A percentile compares a stretch with the other conserved stretches of the same genome.
Conservation (phyloP, 2,329 filamentous ascomycete genomes). For the Colletotrichum noveboracense region DNA sequence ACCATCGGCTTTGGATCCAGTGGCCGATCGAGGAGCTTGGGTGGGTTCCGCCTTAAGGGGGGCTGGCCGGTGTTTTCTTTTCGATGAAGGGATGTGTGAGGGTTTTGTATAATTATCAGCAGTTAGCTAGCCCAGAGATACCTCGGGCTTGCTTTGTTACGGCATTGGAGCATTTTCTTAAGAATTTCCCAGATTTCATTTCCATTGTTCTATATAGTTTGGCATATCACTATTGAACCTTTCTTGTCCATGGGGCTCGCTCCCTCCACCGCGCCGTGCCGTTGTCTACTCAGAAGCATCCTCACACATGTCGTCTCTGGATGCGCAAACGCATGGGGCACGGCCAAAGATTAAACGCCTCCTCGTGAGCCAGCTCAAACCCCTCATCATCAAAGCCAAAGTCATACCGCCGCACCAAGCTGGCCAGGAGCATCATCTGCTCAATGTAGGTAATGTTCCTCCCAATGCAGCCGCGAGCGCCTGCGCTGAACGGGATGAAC, state of each 20-base stretch:
- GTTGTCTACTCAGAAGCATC: not conserved
- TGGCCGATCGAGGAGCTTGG: constrained; percentile 30
- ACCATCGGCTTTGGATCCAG: constrained; percentile 39
- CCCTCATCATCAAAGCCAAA: constrained; percentile 28
- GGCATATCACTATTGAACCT: not conserved
- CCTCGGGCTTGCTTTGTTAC: not conserved
- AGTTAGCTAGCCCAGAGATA: not conserved
- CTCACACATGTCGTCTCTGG: not conserved
- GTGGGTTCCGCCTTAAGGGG: constrained; percentile 23
- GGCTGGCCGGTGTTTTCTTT: not conserved
- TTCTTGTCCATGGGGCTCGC: not conserved
- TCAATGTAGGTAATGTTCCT: constrained; percentile 46
- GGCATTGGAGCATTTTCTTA: not conserved
- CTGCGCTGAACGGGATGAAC: constrained; percentile 40
- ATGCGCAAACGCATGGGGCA: not conserved
- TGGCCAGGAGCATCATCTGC: constrained; percentile 47
- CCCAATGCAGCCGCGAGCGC: constrained; percentile 26
- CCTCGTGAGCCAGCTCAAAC: not conserved
- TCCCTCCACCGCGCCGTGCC: not conserved
- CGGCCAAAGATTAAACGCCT: not conserved
- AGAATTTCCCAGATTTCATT: not conserved
- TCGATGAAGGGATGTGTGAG: not conserved
- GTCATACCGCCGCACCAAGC: constrained; percentile 45
- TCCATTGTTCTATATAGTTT: not conserved
- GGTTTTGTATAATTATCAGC: not conserved